Percentiles rank a stretch among this genome's conserved stretches.
phyloP scores from a whole-genome alignment of 176 grass and related monocot species.

The Rhynchospora tenuis region DNA sequence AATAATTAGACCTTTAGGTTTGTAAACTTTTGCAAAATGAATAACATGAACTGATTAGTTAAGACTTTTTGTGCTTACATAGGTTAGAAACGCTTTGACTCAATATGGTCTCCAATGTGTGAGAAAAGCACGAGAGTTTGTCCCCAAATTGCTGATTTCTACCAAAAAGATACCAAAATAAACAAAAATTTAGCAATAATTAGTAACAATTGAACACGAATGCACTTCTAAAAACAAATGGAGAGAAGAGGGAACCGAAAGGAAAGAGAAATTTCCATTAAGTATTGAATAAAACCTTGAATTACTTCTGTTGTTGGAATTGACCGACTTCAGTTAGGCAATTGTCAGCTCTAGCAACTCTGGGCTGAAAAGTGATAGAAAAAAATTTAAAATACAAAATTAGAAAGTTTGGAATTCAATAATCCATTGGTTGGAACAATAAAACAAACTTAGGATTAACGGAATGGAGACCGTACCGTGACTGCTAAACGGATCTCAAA shows the following conservation, averaged over 20 bases:
- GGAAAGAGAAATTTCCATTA: not conserved
- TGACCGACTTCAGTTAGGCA: not conserved
- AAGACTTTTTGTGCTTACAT: not conserved
- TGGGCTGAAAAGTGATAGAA: not conserved
- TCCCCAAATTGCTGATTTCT: not conserved
- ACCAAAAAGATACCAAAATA: not conserved
- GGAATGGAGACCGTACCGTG: not conserved
- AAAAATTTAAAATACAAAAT: not conserved
- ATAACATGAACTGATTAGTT: not conserved
- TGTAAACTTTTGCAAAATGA: not conserved
- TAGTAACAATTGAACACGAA: not conserved
- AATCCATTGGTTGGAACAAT: not conserved
- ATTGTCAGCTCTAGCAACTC: not conserved
- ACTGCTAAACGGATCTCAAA: not conserved
- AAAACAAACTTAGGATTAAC: not conserved
- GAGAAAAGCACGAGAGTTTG: not conserved
- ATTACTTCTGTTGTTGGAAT: not conserved
- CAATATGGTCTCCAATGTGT: not conserved
- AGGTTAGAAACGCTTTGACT: not conserved
- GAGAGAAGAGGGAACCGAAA: not conserved
- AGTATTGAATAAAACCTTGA: not conserved
- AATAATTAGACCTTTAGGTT: not conserved
- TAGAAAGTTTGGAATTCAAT: not conserved
- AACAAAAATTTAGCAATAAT: not conserved
- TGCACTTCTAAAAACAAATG: not conserved